Evolutionary conservation across 164 flowering plant species (phyloP), one percentile per base, ranked within the genome.

Genomic region (Annona cherimola): DNA sequence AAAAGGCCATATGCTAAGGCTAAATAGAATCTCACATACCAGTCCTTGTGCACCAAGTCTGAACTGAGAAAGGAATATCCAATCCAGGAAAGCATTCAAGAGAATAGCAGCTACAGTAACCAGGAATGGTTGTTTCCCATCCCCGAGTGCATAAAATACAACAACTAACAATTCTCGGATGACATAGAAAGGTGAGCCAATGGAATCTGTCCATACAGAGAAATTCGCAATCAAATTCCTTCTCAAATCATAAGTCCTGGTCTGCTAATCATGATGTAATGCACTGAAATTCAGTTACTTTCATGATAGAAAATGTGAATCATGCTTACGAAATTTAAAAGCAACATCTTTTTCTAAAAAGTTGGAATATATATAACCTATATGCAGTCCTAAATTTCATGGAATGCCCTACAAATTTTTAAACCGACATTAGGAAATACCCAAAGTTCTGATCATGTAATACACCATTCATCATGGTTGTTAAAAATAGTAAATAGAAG

Each of bases 111-210:
- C 69, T 12, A 55, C 69, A 62, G 70, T 81, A 61, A 74, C 69
- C 11, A 78, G 65, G 61, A 74, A 78, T 16, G 83, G 83, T 11
- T 20, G 57, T 61, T 72, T 45, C 2, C 81, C 76, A 66, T 81
- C 81, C 69, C 76, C 81, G 11, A 81, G 78, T 59, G 83, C 79
- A 71, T 81, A 78, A 73, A 73, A 81, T 45, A 77, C 79, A 69
- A 69, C 62, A 57, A 76, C 81, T 12, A 81, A 62, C 74, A 81
- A 69, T 62, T 81, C 81, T 69, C 77, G 65, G 64, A 71, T 60
- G 26, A 81, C 63, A 42, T 69, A 78, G 66, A 76, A 81, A 60
- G 81, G 81, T 18, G 78, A 75, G 2, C 81, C 79, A 62, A 81
- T 74, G 45, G 81, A 76, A 78, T 81, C 83, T 81, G 78, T 67